Percentiles rank a stretch among this genome's conserved stretches.
These are phyloP conservation scores for Pelargonium cotyledonis DNA, from an alignment of 441 rosid genomes.

Conservation along the genomic window DNA sequence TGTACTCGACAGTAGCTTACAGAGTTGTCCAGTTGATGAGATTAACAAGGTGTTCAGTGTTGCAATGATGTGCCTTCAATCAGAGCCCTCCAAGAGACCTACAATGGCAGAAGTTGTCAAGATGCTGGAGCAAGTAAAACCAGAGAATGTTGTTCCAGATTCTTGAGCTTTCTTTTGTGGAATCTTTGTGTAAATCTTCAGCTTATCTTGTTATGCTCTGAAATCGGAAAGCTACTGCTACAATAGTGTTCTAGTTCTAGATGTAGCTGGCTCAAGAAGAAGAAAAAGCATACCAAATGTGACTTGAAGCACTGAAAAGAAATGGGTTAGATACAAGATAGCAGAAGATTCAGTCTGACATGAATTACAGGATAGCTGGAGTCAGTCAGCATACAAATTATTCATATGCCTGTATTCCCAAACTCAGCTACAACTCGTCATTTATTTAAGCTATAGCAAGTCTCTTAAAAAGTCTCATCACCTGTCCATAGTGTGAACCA, in stretches of 20 bases:
- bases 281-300: not conserved
- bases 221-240: slow-evolving; percentile 4
- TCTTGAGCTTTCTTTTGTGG: not conserved
- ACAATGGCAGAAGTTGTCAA: slow-evolving; percentile 79
- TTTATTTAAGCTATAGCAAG: too few relatives aligned
- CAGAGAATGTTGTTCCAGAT: slow-evolving; percentile 23
- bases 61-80: slow-evolving; percentile 73
- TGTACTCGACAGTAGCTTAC: slow-evolving; percentile 52
- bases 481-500: too few relatives aligned
- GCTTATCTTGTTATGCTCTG: slow-evolving; percentile 1
- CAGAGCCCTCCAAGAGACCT: slow-evolving; percentile 70
- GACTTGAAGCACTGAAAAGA: not conserved
- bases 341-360: slow-evolving; percentile 5
- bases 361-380: too few relatives aligned
- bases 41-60: slow-evolving; percentile 44
- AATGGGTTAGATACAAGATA: not conserved
- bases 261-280: not conserved
- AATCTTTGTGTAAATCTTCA: not conserved
- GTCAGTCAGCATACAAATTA: too few relatives aligned
- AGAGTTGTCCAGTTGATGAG: slow-evolving; percentile 45
- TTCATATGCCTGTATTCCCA: too few relatives aligned
- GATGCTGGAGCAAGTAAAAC: slow-evolving; percentile 56
- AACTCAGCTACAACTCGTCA: too few relatives aligned
- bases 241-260: slow-evolving; percentile 4
- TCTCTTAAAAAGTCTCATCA: too few relatives aligned